Percentiles rank a stretch among this genome's conserved stretches.
phyloP scores from a whole-genome alignment of 2,329 filamentous ascomycete genomes.

The Parafenestella ontariensis region DNA sequence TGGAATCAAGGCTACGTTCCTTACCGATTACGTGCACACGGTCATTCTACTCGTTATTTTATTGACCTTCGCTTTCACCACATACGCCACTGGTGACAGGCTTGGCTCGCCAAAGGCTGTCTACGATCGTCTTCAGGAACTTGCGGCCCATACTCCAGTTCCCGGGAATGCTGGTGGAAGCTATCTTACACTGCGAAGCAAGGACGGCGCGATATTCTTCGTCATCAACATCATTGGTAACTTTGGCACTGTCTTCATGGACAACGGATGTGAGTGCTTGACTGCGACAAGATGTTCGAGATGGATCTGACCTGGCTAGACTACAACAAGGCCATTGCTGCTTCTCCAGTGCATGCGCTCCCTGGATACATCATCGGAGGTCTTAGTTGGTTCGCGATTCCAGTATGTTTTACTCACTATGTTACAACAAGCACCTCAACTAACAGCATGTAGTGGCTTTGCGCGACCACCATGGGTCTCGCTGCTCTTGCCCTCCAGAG shows the following conservation, averaged over 20 bases:
- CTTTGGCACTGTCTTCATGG: constrained; percentile 83
- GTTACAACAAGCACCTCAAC: background rate
- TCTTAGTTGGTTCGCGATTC: constrained; percentile 57
- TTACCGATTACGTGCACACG: constrained; percentile 86
- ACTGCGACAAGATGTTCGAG: background rate
- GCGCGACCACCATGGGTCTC: constrained; percentile 57
- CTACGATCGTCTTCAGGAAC: constrained; percentile 77
- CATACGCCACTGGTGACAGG: constrained; percentile 75
- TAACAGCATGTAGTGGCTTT: constrained; percentile 43
- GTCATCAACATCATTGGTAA: constrained; percentile 89
- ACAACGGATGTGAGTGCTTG: constrained; percentile 69
- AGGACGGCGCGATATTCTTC: constrained; percentile 85
- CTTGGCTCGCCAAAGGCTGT: constrained; percentile 78
- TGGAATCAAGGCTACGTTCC: constrained; percentile 73
- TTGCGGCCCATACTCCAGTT: constrained; percentile 73
- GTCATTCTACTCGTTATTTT: constrained; percentile 86
- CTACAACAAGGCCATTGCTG: constrained; percentile 92
- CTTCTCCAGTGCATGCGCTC: constrained; percentile 81
- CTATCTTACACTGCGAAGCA: constrained; percentile 86
- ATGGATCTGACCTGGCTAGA: constrained; percentile 16
- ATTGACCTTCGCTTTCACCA: constrained; percentile 80
- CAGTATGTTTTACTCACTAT: constrained; percentile 21
- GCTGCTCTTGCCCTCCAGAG: constrained; percentile 53
- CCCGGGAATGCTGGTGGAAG: constrained; percentile 77
- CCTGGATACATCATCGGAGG: constrained; percentile 65